Evolutionary conservation across 805 yeast genomes (phyloP).

Genomic region (Candida maris): DNA sequence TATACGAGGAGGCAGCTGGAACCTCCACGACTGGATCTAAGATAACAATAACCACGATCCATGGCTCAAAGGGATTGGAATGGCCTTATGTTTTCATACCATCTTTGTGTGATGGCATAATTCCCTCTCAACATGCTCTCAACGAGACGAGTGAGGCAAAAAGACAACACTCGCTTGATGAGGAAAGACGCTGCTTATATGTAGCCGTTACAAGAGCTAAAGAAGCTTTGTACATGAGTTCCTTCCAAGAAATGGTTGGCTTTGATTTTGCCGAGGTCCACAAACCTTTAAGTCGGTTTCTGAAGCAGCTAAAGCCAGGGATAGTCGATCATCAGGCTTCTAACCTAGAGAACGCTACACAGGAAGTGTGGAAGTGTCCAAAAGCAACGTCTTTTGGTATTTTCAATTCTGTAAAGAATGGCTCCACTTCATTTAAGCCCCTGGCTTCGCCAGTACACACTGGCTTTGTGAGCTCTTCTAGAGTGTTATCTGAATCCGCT

Average conservation of each 20-base stretch:
- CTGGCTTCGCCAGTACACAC: no score
- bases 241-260: slow-evolving; percentile 16
- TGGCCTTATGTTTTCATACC: slow-evolving; percentile 93
- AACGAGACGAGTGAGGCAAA: slow-evolving; percentile 23
- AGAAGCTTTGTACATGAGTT: slow-evolving; percentile 25
- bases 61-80: slow-evolving; percentile 89
- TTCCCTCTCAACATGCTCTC: slow-evolving; percentile 56
- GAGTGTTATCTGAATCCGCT: no score
- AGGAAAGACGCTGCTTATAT: slow-evolving; percentile 80
- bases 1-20: slow-evolving; percentile 25
- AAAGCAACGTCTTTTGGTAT: background rate
- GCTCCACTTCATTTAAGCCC: background rate
- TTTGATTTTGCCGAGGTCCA: slow-evolving; percentile 13
- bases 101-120: slow-evolving; percentile 58
- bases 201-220: slow-evolving; percentile 89
- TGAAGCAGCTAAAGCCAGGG: slow-evolving; percentile 7
- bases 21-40: slow-evolving; percentile 13
- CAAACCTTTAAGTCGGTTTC: slow-evolving; percentile 9
- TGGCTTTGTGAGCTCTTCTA: background rate
- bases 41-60: slow-evolving; percentile 69
- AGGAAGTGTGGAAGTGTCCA: background rate
- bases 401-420: background rate
- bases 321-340: slow-evolving; percentile 1
- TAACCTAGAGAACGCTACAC: background rate
- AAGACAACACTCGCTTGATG: slow-evolving; percentile 43